A percentile compares a stretch with the other conserved stretches of the same genome.
phyloP scores from a whole-genome alignment of 495 filamentous ascomycete genomes.

The Penicillium waksmanii region DNA sequence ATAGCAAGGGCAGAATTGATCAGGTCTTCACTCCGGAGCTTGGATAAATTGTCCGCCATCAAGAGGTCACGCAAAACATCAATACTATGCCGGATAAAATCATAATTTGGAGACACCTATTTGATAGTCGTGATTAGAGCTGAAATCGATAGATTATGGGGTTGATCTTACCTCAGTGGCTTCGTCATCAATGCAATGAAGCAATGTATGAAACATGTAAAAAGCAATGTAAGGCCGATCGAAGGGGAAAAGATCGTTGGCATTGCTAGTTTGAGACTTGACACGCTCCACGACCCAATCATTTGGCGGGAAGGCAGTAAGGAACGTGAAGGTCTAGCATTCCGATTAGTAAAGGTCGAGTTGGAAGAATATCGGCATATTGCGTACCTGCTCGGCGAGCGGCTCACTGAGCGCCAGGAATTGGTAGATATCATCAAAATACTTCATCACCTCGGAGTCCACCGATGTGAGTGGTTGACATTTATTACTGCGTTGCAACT shows the following conservation, averaged over 20 bases:
- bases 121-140: constrained; percentile 27
- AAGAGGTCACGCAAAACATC: constrained; percentile 44
- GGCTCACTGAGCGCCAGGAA: constrained; percentile 76
- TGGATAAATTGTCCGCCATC: constrained; percentile 38
- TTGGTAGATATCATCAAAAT: constrained; percentile 84
- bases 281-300: constrained; percentile 62
- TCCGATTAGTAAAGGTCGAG: constrained; percentile 11
- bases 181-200: constrained; percentile 52
- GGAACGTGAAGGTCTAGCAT: constrained; percentile 71
- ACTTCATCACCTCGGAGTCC: constrained; percentile 76
- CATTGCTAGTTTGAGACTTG: constrained; percentile 53
- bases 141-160: background rate
- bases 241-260: constrained; percentile 66
- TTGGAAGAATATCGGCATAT: background rate
- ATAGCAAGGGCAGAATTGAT: constrained; percentile 36
- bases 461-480: constrained; percentile 51
- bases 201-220: constrained; percentile 72
- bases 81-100: constrained; percentile 51
- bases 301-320: constrained; percentile 73
- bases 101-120: constrained; percentile 28
- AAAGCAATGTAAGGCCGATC: constrained; percentile 72
- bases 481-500: constrained; percentile 29
- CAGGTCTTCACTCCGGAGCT: constrained; percentile 19
- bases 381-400: constrained; percentile 65
- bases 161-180: constrained; percentile 38